A percentile compares a stretch with the other conserved stretches of the same genome.
phyloP scores from a whole-genome alignment of 2,329 filamentous ascomycete genomes.

The Myriosclerotinia duriaeana region DNA sequence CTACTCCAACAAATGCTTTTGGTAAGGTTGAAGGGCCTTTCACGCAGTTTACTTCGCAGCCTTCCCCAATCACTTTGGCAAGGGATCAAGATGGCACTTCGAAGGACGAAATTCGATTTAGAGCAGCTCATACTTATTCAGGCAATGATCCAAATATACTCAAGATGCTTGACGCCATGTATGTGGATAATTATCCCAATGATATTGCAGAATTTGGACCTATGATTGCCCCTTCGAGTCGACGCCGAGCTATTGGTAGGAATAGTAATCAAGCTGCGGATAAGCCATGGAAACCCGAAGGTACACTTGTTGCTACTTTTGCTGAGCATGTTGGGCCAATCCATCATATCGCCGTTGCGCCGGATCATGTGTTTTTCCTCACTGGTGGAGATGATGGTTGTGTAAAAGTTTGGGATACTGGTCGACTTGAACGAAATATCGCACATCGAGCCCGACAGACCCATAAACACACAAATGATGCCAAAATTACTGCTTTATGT shows the following conservation, averaged over 20 bases:
- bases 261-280: conserved; percentile 41
- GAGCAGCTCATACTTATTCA: conserved; percentile 76
- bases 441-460: conserved; percentile 84
- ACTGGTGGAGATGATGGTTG: conserved; percentile 89
- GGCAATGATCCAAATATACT: conserved; percentile 72
- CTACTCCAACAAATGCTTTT: conserved; percentile 61
- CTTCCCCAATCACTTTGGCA: conserved; percentile 43
- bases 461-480: conserved; percentile 69
- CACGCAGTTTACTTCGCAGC: conserved; percentile 36
- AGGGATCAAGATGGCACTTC: conserved; percentile 41
- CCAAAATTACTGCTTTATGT: conserved; percentile 76
- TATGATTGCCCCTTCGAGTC: conserved; percentile 67
- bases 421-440: conserved; percentile 85
- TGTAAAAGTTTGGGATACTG: conserved; percentile 91
- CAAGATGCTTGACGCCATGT: conserved; percentile 80
- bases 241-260: conserved; percentile 49
- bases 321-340: conserved; percentile 82
- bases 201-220: conserved; percentile 75
- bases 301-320: conserved; percentile 82
- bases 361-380: conserved; percentile 92
- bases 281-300: conserved; percentile 78
- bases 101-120: conserved; percentile 49
- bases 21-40: conserved; percentile 60
- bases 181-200: conserved; percentile 67
- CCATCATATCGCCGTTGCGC: conserved; percentile 77